Base-by-base conservation (phyloP, 768 basidiomycete genomes). In the Hirschioporus abietinus region DNA sequence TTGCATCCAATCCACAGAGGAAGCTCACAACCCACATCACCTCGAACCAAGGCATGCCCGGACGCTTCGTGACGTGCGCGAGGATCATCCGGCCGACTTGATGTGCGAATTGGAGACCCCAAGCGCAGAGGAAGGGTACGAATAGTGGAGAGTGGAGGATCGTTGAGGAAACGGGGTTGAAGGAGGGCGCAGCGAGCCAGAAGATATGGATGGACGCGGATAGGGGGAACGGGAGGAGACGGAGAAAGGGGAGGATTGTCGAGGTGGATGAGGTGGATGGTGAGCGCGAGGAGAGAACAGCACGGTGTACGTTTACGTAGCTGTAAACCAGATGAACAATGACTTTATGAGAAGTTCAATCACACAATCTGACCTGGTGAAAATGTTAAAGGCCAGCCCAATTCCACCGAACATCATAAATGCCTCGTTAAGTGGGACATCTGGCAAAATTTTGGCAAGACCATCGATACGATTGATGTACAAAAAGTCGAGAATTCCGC, bases 11-110 rank as follows among this genome's bases (percentile, higher is more conserved):
- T 0, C 90, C 91, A 2, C 89, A 91, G 17, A 93, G 72, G 1
- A 87, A 74, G 68, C 86, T 92, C 87, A 90, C 92, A 8, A 93
- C 75, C 89, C 95, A 96, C 75, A 96, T 86, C 72, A 84, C 86
- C 74, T 96, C 92, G 86, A 91, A 95, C 73, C 84, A 80, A 0
- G 97, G 97, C 81, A 98, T 96, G 42, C 42, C 42, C 5, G 86
- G 79, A 59, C 84, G 80, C 69, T 86, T 87, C 64, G 96, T 95
- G 30, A 97, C 88, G 76, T 99, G 97, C 0, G 95, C 92, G 60
- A 97, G 79, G 72, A 98, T 99, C 83, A 99, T 91, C 70, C 90
- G 81, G 12, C 94, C 93, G 42, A 97, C 96, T 74, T 95, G 90
- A 69, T 93, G 92, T 30, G 91, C 90, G 70, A 93, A 93, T 76